phyloP scores from a whole-genome alignment of 805 yeast species.

The Candida ficus region DNA sequence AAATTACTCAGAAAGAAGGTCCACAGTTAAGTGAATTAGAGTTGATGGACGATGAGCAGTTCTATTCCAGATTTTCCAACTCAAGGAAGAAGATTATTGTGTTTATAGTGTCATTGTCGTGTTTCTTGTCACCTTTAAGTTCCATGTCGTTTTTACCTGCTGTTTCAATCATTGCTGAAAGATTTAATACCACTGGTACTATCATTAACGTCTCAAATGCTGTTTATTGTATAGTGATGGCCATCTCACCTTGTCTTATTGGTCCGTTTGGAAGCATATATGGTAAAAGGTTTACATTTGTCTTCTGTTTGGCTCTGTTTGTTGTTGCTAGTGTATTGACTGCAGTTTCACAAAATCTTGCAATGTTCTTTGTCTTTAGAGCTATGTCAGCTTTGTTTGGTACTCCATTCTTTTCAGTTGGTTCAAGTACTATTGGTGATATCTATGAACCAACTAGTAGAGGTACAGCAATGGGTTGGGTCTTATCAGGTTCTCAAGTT shows the following conservation, averaged over 20 bases:
- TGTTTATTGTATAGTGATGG: slow-evolving; percentile 45
- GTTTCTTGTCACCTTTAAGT: slow-evolving; percentile 40
- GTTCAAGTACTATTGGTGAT: slow-evolving; percentile 48
- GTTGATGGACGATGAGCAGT: slow-evolving; percentile 15
- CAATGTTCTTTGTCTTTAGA: slow-evolving; percentile 51
- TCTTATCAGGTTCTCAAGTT: slow-evolving; percentile 44
- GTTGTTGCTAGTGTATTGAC: slow-evolving; percentile 28
- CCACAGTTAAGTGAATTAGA: neutral
- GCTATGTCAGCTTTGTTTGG: slow-evolving; percentile 48
- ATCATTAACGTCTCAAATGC: slow-evolving; percentile 46
- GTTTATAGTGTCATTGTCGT: slow-evolving; percentile 30
- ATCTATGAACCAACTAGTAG: slow-evolving; percentile 43
- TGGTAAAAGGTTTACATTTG: slow-evolving; percentile 42
- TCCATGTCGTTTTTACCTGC: slow-evolving; percentile 46
- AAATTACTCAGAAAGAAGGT: neutral
- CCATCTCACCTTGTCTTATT: slow-evolving; percentile 44
- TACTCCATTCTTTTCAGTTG: slow-evolving; percentile 49
- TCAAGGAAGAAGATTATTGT: slow-evolving; percentile 22
- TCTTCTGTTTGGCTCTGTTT: slow-evolving; percentile 34
- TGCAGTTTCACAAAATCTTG: slow-evolving; percentile 45
- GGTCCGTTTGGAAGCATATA: slow-evolving; percentile 49
- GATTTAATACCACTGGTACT: slow-evolving; percentile 41
- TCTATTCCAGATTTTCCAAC: slow-evolving; percentile 18
- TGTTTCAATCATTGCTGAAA: slow-evolving; percentile 40
- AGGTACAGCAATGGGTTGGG: slow-evolving; percentile 47